Evolutionary conservation across 148 eudicot genomes (phyloP), one percentile per base, ranked within the genome.

Genomic region (Amaranthus cruentus): DNA sequence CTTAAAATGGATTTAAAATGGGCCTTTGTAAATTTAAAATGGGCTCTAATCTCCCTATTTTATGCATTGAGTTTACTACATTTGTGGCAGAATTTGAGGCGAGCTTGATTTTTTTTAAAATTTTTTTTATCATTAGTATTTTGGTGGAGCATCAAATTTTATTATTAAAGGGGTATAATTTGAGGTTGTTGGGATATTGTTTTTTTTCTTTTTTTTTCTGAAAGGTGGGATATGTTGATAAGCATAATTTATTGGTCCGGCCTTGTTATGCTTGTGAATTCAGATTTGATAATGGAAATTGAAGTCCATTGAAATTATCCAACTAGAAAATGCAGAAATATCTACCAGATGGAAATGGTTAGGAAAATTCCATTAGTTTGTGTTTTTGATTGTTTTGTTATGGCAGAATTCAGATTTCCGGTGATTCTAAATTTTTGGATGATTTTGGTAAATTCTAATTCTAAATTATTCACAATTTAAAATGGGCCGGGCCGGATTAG

Each of bases 81-180:
- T 70, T 73, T 49, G 74, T 75, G 76, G 76, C 47, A 58, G 38
- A 52, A 66, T 50, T 73, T 10, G 60, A 64, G 77, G 62, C 68
- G 52, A 10, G 62, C 55, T 52, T 43, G 4, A 13, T 46, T 62
- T 63, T 44, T 3, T 21, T 55, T 56, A 62, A 55, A 71, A 53
- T 14, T 21, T 5, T 2, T 21, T 0, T 52, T 43, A 55, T 75
- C 47, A 9, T 75, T 6, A 13, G 0, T 66, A 28, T 58, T 42
- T 11, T 54, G 54, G 38, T 42, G 38, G 2, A 50, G 47, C 14
- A 47, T 71, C n/a, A 57, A 60, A 52, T 53, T 53, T 21, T 4
- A 21, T 51, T 28, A 9, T 47, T 13, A 56, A 46, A 53, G 42
- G 28, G 6, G 11, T 9, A n/a, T 60, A 44, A 62, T 38, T 68